A percentile compares a stretch with the other conserved stretches of the same genome.
Evolutionary conservation across 371 early-diverging fungal genomes (phyloP).

Genomic region (Saksenaea oblongispora): DNA sequence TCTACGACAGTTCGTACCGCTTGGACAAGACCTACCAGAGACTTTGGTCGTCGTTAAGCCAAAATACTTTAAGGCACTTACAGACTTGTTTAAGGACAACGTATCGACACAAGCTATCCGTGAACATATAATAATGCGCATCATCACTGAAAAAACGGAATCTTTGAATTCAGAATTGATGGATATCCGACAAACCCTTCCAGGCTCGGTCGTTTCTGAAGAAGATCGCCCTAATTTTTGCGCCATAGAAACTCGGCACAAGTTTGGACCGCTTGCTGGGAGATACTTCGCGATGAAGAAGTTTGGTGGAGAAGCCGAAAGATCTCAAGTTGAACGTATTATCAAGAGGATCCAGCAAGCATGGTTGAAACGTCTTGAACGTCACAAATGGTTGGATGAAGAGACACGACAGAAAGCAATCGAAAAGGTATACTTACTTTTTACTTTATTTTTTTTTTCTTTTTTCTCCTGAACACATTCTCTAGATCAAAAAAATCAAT

Average conservation of each 20-base stretch:
- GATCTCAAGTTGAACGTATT: constrained; percentile 44
- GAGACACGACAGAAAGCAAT: constrained; percentile 45
- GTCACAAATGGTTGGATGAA: constrained; percentile 56
- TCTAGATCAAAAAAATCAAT: constrained; percentile 26
- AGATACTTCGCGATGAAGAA: constrained; percentile 54
- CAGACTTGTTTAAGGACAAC: not conserved
- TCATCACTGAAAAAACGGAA: not conserved
- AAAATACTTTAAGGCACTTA: constrained; percentile 12
- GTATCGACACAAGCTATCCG: not conserved
- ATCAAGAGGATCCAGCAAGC: constrained; percentile 49
- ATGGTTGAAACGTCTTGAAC: constrained; percentile 37
- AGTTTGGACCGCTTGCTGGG: constrained; percentile 54
- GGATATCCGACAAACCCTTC: constrained; percentile 12
- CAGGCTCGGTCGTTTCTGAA: constrained; percentile 19
- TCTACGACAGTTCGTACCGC: constrained; percentile 3
- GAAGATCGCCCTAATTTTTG: constrained; percentile 51
- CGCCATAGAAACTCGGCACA: constrained; percentile 29
- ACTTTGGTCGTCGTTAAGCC: constrained; percentile 10
- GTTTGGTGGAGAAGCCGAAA: constrained; percentile 42
- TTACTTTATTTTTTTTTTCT: constrained; percentile 10
- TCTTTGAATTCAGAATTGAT: constrained; percentile 17
- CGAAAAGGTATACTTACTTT: constrained; percentile 34
- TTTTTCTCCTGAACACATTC: not conserved
- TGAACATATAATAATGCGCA: constrained; percentile 11
- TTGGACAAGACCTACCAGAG: not conserved